These are phyloP conservation scores for Jacaranda copaia DNA, from an alignment of 257 asterid species.

Conservation along the genomic window DNA sequence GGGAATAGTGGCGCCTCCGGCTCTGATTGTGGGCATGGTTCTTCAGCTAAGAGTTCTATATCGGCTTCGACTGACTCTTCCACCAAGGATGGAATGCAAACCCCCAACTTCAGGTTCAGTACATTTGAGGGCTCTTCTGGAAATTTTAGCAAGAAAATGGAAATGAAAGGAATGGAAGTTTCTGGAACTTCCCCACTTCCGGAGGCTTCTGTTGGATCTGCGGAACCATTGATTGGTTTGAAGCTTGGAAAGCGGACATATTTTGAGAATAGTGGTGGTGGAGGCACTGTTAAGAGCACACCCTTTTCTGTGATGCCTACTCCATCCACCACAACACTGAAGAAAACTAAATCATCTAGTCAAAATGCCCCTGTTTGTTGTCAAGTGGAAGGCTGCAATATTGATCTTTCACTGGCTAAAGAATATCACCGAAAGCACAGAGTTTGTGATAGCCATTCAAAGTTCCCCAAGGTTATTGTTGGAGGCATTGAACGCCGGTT, in stretches of 20 bases:
- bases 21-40: conserved; percentile 57
- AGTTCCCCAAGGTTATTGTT: conserved; percentile 71
- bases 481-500: conserved; percentile 85
- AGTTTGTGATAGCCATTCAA: conserved; percentile 85
- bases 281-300: conserved; percentile 47
- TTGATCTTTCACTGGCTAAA: conserved; percentile 82
- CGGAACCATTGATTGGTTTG: conserved; percentile 71
- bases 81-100: conserved; percentile 44
- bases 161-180: conserved; percentile 25
- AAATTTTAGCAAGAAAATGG: conserved; percentile 36
- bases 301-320: conserved; percentile 50
- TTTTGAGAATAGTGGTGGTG: conserved; percentile 62
- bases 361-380: conserved; percentile 55
- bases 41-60: conserved; percentile 72
- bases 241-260: conserved; percentile 88
- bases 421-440: conserved; percentile 94
- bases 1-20: conserved; percentile 51
- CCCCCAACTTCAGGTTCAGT: conserved; percentile 44
- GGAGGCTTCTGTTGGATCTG: conserved; percentile 58
- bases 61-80: conserved; percentile 75
- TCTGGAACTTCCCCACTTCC: conserved; percentile 51
- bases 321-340: conserved; percentile 50
- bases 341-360: conserved; percentile 56
- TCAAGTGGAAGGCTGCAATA: conserved; percentile 84
- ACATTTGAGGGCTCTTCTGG: conserved; percentile 45